A percentile compares a stretch with the other conserved stretches of the same genome.
phyloP scores from a whole-genome alignment of 2,329 filamentous ascomycete genomes.

The Sphaerulina musiva region DNA sequence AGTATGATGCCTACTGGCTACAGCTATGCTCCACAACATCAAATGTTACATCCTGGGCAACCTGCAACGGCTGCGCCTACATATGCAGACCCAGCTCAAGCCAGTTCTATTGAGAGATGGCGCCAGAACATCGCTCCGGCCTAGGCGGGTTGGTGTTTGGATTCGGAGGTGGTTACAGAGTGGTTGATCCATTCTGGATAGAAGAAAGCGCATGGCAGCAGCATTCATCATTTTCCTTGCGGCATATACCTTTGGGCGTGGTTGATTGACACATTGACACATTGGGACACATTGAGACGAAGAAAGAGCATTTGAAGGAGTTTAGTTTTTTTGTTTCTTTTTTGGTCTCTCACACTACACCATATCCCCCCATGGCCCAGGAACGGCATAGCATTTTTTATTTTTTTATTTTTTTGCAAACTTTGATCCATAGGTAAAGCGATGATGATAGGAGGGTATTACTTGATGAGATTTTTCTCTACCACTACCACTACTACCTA shows the following conservation, averaged over 20 bases:
- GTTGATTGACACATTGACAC: not conserved
- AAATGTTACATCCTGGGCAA: not conserved
- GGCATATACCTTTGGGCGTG: too few relatives aligned
- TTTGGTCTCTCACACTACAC: too few relatives aligned
- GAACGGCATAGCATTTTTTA: too few relatives aligned
- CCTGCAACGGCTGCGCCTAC: not conserved
- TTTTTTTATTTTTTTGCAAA: too few relatives aligned
- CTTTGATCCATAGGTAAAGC: too few relatives aligned
- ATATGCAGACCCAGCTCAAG: slow-evolving; percentile 2
- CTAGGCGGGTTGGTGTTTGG: not conserved
- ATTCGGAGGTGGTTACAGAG: not conserved
- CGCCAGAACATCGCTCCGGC: slow-evolving; percentile 6
- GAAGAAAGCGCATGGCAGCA: not conserved
- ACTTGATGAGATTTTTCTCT: too few relatives aligned
- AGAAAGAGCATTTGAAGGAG: not conserved
- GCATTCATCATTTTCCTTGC: too few relatives aligned
- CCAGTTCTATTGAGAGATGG: slow-evolving; percentile 5
- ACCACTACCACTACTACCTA: too few relatives aligned
- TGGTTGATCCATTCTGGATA: not conserved
- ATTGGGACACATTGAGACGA: not conserved
- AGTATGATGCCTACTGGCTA: not conserved
- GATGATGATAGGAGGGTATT: too few relatives aligned
- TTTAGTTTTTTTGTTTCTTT: not conserved
- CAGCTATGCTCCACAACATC: slow-evolving; percentile 1
- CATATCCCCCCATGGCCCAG: too few relatives aligned